phyloP scores from a whole-genome alignment of 179 eudicot species.

The Carnegiea gigantea region DNA sequence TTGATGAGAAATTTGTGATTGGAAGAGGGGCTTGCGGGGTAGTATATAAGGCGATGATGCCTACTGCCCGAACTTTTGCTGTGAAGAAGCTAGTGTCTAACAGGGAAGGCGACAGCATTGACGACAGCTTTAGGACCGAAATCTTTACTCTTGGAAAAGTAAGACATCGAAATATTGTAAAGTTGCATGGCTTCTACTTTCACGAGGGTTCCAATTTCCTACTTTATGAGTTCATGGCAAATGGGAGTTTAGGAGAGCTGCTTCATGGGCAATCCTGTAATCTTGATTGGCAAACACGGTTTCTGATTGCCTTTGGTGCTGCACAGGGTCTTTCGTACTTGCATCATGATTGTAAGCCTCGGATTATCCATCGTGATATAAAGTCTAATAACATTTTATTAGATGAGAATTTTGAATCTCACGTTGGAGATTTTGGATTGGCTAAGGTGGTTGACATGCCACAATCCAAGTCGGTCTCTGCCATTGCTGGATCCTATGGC shows the following conservation, averaged over 20 bases:
- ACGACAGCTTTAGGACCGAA: conserved; percentile 42
- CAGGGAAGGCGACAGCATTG: conserved; percentile 38
- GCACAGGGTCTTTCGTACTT: conserved; percentile 46
- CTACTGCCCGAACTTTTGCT: conserved; percentile 36
- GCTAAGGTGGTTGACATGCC: conserved; percentile 54
- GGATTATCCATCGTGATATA: conserved; percentile 43
- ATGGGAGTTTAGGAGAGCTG: conserved; percentile 44
- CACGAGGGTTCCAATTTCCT: conserved; percentile 44
- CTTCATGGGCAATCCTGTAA: conserved; percentile 35
- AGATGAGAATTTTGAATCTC: conserved; percentile 39
- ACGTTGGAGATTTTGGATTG: conserved; percentile 48
- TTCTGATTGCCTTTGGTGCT: conserved; percentile 46
- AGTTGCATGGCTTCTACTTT: conserved; percentile 45
- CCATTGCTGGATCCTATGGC: conserved; percentile 50
- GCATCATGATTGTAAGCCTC: conserved; percentile 50
- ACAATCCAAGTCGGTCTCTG: conserved; percentile 45
- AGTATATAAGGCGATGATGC: conserved; percentile 38
- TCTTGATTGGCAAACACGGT: conserved; percentile 43
- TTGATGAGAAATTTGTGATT: conserved; percentile 36
- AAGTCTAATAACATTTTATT: conserved; percentile 44
- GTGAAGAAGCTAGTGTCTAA: conserved; percentile 40
- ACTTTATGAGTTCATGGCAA: conserved; percentile 46
- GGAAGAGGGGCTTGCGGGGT: conserved; percentile 50
- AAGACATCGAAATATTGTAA: conserved; percentile 42
- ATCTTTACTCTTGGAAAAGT: conserved; percentile 43